Base-by-base conservation (phyloP, 768 basidiomycete genomes). In the Mycena leptocephala region DNA sequence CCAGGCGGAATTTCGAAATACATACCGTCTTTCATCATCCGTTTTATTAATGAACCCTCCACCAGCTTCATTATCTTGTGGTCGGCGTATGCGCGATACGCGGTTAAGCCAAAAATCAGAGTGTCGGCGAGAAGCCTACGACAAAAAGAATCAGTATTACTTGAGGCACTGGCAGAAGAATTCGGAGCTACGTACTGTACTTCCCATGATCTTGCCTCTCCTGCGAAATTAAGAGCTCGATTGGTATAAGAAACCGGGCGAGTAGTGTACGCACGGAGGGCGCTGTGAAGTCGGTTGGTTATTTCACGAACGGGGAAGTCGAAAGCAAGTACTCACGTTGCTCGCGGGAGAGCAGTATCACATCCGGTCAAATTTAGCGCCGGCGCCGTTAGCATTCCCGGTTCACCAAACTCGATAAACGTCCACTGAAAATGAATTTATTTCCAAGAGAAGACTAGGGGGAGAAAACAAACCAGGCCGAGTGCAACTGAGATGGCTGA, bases 11-110 rank as follows among this genome's bases (percentile, higher is more conserved):
- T 56, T 56, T 56, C 55, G 55, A 56, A 14, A 56, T 56, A 56
- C 55, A 33, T 56, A 56, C 55, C 55, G 55, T 56, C 55, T 56
- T 56, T 56, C 55, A 56, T 56, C 55, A 56, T 56, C 55, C 55
- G 55, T 56, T 56, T 56, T 56, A 56, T 56, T 56, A 56, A 56
- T 56, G 55, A 56, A 33, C 55, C 16, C 55, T 56, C 55, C 55
- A 56, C 28, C 55, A 56, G 55, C 55, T 56, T 56, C 55, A 56
- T 56, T 56, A 56, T 20, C 8, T 56, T 7, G 55, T 56, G 55
- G 55, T 56, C 55, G 30, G 55, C 30, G 30, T 56, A 56, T 56
- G 55, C 55, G 18, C 55, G 55, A 56, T 56, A 56, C 55, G 55
- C 55, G 32, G 30, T 56, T 20, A 56, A 33, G 55, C 55, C 55